phyloP scores from a whole-genome alignment of 148 eudicot genomes.

The Vaccinium myrtillus region DNA sequence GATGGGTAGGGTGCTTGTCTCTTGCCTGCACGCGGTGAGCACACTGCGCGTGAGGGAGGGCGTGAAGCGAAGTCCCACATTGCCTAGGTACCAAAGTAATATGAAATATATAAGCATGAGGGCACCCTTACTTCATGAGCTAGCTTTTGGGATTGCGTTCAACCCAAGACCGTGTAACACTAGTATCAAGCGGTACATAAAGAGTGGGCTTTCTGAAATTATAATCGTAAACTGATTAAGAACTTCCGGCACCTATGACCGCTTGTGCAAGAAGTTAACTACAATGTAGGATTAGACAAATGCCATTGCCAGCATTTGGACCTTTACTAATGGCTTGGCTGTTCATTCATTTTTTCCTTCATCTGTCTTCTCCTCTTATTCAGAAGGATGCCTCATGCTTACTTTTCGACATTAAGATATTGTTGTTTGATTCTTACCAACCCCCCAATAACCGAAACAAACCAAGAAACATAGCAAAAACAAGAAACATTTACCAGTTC shows the following conservation, averaged over 20 bases:
- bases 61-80: no score
- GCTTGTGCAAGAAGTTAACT: not conserved
- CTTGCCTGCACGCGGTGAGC: no score
- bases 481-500: slow-evolving; percentile 64
- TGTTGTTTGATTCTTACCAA: not conserved
- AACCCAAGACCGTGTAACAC: no score
- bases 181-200: not conserved
- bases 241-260: not conserved
- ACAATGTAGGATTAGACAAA: not conserved
- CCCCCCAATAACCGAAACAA: not conserved
- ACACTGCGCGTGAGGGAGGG: no score
- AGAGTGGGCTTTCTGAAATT: not conserved
- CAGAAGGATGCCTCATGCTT: not conserved
- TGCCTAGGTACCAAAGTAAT: no score
- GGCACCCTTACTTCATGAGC: no score
- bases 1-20: no score
- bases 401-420: not conserved
- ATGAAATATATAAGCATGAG: no score
- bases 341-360: not conserved
- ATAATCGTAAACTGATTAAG: not conserved
- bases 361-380: not conserved
- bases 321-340: not conserved
- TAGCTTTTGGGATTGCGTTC: no score
- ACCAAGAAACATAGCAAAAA: not conserved
- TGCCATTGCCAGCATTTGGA: not conserved